phyloP scores from a whole-genome alignment of 768 basidiomycete species.

The Boletus edulis region DNA sequence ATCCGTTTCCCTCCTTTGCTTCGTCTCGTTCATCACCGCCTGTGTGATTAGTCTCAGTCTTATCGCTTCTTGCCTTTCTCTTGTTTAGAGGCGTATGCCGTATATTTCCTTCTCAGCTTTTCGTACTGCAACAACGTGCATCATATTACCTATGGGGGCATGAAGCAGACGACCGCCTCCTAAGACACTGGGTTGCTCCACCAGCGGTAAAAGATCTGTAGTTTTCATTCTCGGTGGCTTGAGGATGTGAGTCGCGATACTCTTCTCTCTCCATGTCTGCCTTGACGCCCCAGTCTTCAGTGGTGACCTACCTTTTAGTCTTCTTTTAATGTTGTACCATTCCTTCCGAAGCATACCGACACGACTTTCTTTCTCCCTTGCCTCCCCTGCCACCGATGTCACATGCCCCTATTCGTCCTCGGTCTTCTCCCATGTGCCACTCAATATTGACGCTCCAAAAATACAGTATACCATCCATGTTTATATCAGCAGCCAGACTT shows the following conservation, averaged over 20 bases:
- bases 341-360: background rate
- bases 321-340: slow-evolving; percentile 11
- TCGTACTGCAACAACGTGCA: slow-evolving; percentile 49
- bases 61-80: slow-evolving; percentile 40
- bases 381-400: background rate
- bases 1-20: background rate
- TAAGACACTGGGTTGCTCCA: slow-evolving; percentile 23
- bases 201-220: slow-evolving; percentile 28
- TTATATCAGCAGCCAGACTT: background rate
- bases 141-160: slow-evolving; percentile 65
- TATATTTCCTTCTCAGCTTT: slow-evolving; percentile 59
- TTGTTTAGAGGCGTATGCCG: slow-evolving; percentile 49
- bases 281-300: slow-evolving; percentile 6
- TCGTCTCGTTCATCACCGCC: background rate
- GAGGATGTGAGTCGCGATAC: slow-evolving; percentile 10
- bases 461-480: slow-evolving; percentile 4
- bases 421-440: slow-evolving; percentile 1
- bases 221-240: background rate
- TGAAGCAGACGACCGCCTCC: slow-evolving; percentile 32
- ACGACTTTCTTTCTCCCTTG: background rate
- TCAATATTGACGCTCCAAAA: background rate
- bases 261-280: background rate
- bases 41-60: slow-evolving; percentile 36
- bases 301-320: background rate
- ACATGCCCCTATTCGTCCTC: background rate